Base-by-base conservation (phyloP, 768 basidiomycete species). In the Leucogyrophana mollusca region DNA sequence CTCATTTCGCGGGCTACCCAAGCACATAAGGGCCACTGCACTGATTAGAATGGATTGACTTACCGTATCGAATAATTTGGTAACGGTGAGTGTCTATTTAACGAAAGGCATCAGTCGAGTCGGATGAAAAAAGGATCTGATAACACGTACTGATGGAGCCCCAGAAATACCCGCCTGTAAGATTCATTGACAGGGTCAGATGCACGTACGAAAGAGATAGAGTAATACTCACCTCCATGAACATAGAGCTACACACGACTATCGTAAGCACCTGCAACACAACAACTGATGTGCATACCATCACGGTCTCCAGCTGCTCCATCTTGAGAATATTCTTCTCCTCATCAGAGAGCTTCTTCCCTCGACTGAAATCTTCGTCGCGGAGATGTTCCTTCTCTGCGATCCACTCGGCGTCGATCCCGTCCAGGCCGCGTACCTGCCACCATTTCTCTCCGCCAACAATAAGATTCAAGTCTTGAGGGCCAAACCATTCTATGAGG, bases 401-500 rank as follows among this genome's bases (percentile, higher is more conserved):
- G 22, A 82, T 70, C 80, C 80, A 82, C 58, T 82, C 80, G 2
- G 69, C 79, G 49, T 88, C 85, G 1, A 88, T 67, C 2, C 87
- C 87, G 45, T 79, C 75, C 23, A 87, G 65, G 6, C 84, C 83
- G 33, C 87, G 74, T 24, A 89, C 81, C 64, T 90, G 87, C 90
- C 88, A 90, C 90, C 88, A 92, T 46, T 82, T 73, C 46, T 80
- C 79, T 2, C 88, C 90, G 21, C 90, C 90, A 9, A 87, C 83
- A 11, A 87, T 77, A 22, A 71, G 63, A 57, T 78, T 76, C 22
- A 89, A 74, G 50, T 83, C 79, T 24, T 86, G 80, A 0, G 85
- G 82, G 2, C 86, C 85, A 44, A 90, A 82, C 70, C 82, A 87
- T 42, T 80, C 66, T 34, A 87, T 79, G 17, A 91, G 68, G n/a